Percentiles rank a stretch among this genome's conserved stretches.
Evolutionary conservation across 2,329 filamentous ascomycete species (phyloP).

Genomic region (Trichothecium roseum): DNA sequence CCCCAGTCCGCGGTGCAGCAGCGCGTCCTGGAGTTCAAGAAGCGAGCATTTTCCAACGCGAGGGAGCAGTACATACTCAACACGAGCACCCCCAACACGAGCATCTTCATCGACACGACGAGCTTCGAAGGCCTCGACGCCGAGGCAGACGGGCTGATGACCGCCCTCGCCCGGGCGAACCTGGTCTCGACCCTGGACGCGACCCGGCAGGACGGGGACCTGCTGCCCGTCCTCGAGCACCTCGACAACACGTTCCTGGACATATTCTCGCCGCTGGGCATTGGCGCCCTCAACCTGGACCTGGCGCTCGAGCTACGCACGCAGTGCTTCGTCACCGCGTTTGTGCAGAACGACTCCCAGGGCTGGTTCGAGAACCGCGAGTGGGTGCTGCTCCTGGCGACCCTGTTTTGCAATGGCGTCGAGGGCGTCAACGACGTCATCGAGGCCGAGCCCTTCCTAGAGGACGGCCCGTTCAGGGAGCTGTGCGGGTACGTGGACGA

Average conservation of each 20-base stretch:
- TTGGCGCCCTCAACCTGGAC: constrained; percentile 8
- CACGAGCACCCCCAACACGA: too few species aligned
- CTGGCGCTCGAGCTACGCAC: constrained; percentile 27
- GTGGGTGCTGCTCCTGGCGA: not conserved
- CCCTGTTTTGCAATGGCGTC: too few species aligned
- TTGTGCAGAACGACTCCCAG: constrained; percentile 9
- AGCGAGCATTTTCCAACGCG: constrained; percentile 14
- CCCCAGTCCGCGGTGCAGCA: constrained; percentile 10
- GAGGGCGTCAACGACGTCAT: not conserved
- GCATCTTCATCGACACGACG: constrained; percentile 17
- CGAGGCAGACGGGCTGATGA: constrained; percentile 3
- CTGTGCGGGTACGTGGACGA: not conserved
- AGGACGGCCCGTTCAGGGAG: not conserved
- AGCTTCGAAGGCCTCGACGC: constrained; percentile 6
- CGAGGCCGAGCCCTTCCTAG: constrained; percentile 5
- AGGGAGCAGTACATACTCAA: constrained; percentile 14
- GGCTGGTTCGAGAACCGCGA: too few species aligned
- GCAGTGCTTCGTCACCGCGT: constrained; percentile 17
- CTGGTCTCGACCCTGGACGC: constrained; percentile 21
- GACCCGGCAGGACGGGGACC: constrained; percentile 9
- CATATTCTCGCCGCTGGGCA: constrained; percentile 13
- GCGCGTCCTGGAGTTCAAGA: constrained; percentile 14
- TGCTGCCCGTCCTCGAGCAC: constrained; percentile 16
- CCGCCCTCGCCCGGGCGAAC: constrained; percentile 21
- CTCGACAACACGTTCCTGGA: constrained; percentile 19